Percentiles rank a stretch among this genome's conserved stretches.
These are phyloP conservation scores for Stereocaulon alpinum DNA, from an alignment of 495 filamentous ascomycete species.

Conservation along the genomic window DNA sequence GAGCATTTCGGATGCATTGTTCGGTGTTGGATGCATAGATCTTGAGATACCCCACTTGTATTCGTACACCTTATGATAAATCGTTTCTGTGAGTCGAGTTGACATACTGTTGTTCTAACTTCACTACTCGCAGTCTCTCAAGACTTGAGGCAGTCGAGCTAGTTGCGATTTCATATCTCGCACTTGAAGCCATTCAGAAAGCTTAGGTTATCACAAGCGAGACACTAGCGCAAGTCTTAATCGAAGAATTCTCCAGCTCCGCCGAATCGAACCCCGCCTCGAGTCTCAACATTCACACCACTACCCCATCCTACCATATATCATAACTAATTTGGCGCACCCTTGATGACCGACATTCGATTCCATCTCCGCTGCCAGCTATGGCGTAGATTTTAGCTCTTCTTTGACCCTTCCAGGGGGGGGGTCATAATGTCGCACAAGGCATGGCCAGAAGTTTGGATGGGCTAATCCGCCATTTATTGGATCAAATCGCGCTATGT, in stretches of 20 bases:
- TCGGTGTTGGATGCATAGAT: not conserved
- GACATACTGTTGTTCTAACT: too few species aligned
- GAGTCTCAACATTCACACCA: not conserved
- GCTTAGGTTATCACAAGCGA: slow-evolving; percentile 5
- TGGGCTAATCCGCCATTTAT: slow-evolving; percentile 57
- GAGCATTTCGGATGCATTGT: not conserved
- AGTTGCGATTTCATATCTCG: too few species aligned
- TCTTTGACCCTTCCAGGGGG: slow-evolving; percentile 8
- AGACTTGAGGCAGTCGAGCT: too few species aligned
- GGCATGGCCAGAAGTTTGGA: slow-evolving; percentile 58
- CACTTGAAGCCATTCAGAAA: not conserved
- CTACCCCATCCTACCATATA: not conserved
- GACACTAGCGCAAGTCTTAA: slow-evolving; percentile 2
- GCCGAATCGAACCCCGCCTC: not conserved
- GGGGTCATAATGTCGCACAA: slow-evolving; percentile 6
- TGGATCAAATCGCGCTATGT: slow-evolving; percentile 59
- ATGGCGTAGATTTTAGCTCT: slow-evolving; percentile 11
- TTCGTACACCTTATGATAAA: not conserved
- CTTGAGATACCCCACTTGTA: not conserved
- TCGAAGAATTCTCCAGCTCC: not conserved
- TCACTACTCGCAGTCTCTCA: too few species aligned
- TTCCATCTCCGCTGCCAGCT: slow-evolving; percentile 3
- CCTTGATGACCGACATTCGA: slow-evolving; percentile 7
- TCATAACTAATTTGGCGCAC: not conserved
- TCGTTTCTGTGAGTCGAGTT: too few species aligned